A percentile compares a stretch with the other conserved stretches of the same genome.
These are phyloP conservation scores for Aspergillus viridinutans DNA, from an alignment of 2,329 filamentous ascomycete genomes.

Conservation along the genomic window DNA sequence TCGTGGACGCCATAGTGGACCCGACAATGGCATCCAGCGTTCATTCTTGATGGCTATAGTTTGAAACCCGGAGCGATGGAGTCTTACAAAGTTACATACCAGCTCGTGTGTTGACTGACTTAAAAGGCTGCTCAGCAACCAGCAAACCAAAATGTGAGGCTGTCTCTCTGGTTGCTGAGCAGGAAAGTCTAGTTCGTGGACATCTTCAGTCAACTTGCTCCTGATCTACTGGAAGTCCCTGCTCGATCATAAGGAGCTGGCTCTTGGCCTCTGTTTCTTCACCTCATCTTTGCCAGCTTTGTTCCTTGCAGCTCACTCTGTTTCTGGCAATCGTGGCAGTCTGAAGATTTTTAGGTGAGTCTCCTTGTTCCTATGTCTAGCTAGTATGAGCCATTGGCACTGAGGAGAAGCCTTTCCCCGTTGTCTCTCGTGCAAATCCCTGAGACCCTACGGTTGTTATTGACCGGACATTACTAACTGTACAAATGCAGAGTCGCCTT, in stretches of 20 bases:
- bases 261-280: neutral
- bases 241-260: neutral
- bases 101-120: neutral
- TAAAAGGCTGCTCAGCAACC: neutral
- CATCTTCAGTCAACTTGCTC: neutral
- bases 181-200: neutral
- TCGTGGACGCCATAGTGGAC: neutral
- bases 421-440: neutral
- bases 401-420: neutral
- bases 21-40: neutral
- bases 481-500: neutral
- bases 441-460: neutral
- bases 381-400: neutral
- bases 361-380: neutral
- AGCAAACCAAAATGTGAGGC: neutral
- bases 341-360: neutral
- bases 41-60: neutral
- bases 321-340: neutral
- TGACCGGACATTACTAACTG: neutral
- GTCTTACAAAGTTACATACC: neutral
- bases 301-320: neutral
- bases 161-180: neutral
- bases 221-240: neutral
- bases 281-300: neutral
- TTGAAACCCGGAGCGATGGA: neutral